These are phyloP conservation scores for Aspergillus candidus DNA, from an alignment of 2,329 filamentous ascomycete genomes.

Conservation along the genomic window DNA sequence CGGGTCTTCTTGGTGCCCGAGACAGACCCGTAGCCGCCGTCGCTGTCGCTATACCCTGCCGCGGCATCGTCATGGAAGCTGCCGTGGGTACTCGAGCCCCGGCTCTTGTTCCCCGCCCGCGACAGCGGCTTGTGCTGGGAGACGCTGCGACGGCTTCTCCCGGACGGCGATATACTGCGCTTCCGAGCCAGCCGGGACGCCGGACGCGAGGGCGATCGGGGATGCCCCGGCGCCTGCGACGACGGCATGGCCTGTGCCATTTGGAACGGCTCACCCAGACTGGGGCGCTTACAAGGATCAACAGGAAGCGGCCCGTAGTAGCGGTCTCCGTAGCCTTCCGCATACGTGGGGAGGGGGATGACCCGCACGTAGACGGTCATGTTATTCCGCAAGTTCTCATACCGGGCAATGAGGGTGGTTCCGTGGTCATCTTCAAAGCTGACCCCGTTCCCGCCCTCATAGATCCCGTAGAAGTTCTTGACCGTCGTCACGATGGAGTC, in stretches of 20 bases:
- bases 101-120: constrained; percentile 61
- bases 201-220: constrained; percentile 60
- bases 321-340: constrained; percentile 39
- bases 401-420: constrained; percentile 87
- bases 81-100: constrained; percentile 54
- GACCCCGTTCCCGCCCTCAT: constrained; percentile 76
- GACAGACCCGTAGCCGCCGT: constrained; percentile 69
- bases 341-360: constrained; percentile 54
- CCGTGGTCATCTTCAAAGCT: constrained; percentile 90
- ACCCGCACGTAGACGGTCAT: constrained; percentile 92
- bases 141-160: constrained; percentile 67
- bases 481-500: constrained; percentile 97
- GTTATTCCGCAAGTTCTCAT: constrained; percentile 89
- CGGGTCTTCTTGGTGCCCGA: constrained; percentile 66
- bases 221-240: constrained; percentile 48
- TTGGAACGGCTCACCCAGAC: constrained; percentile 58
- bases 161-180: constrained; percentile 71
- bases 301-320: constrained; percentile 46
- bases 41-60: constrained; percentile 80
- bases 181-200: constrained; percentile 64
- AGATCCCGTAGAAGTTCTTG: constrained; percentile 98
- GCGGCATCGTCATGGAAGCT: constrained; percentile 62
- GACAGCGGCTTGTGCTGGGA: constrained; percentile 70
- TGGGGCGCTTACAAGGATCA: constrained; percentile 50
- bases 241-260: constrained; percentile 54